Evolutionary conservation across 2,329 filamentous ascomycete species (phyloP).

Genomic region (Teratosphaeria viscida): DNA sequence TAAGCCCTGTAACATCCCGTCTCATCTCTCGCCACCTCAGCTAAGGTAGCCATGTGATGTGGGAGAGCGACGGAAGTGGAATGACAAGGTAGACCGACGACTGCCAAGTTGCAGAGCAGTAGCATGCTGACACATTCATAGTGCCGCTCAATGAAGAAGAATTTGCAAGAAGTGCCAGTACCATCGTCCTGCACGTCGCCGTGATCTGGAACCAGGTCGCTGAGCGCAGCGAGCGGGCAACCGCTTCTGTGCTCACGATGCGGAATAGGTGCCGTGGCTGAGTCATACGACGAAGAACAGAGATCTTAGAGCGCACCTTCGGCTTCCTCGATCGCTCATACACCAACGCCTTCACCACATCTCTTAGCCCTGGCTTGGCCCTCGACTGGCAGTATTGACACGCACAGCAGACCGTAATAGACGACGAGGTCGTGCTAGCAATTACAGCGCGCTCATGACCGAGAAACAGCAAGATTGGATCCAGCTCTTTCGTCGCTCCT

Average conservation of each 20-base stretch:
- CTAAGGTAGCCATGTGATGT: neutral
- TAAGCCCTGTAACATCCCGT: neutral
- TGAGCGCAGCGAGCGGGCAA: neutral
- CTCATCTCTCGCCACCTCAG: neutral
- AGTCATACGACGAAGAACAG: slow-evolving; percentile 17
- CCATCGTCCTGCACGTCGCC: neutral
- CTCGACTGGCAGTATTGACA: neutral
- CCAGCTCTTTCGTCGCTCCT: slow-evolving; percentile 9
- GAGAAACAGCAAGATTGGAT: slow-evolving; percentile 8
- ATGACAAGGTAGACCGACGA: neutral
- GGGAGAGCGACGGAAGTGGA: neutral
- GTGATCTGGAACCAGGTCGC: neutral
- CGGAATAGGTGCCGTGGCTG: slow-evolving; percentile 15
- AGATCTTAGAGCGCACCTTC: slow-evolving; percentile 15
- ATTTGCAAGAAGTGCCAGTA: neutral
- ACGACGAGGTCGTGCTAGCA: slow-evolving; percentile 13
- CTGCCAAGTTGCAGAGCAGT: neutral
- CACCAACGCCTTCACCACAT: slow-evolving; percentile 4
- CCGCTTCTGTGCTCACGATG: neutral
- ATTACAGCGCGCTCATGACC: slow-evolving; percentile 16
- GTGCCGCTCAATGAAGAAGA: neutral
- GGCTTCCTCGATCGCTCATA: slow-evolving; percentile 3
- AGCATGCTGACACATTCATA: neutral
- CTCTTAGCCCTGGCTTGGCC: neutral
- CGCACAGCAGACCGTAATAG: neutral